Percentiles rank a stretch among this genome's conserved stretches.
These are phyloP conservation scores for Citrus sp. DNA, from an alignment of 345 rosid species.

Conservation along the genomic window DNA sequence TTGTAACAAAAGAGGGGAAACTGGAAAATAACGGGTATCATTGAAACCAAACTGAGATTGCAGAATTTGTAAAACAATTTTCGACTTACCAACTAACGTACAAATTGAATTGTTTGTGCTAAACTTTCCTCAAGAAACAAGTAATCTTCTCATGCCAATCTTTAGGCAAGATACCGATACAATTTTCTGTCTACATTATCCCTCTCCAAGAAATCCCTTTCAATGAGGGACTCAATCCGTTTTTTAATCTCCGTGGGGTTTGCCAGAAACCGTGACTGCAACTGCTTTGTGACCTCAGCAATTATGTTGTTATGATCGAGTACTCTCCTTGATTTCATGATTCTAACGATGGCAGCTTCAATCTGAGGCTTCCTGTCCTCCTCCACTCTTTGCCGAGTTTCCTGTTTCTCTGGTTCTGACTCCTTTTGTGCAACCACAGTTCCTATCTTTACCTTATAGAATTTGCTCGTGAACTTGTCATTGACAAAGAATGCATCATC, in stretches of 20 bases:
- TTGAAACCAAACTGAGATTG: slow-evolving; percentile 13
- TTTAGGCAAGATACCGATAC: slow-evolving; percentile 88
- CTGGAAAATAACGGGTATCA: slow-evolving; percentile 15
- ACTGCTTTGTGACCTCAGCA: slow-evolving; percentile 90
- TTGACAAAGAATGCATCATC: slow-evolving; percentile 82
- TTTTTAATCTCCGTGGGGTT: slow-evolving; percentile 96
- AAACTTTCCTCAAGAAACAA: slow-evolving; percentile 18
- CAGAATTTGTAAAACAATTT: slow-evolving; percentile 17
- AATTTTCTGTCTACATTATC: slow-evolving; percentile 79
- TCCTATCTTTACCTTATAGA: slow-evolving; percentile 96
- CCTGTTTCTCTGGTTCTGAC: slow-evolving; percentile 96
- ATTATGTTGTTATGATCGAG: slow-evolving; percentile 94
- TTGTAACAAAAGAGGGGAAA: background rate
- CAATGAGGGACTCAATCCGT: slow-evolving; percentile 93
- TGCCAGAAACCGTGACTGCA: slow-evolving; percentile 92
- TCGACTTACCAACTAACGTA: slow-evolving; percentile 24
- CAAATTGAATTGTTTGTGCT: slow-evolving; percentile 24
- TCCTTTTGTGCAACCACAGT: slow-evolving; percentile 98
- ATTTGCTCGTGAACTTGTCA: slow-evolving; percentile 90
- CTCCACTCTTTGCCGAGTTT: slow-evolving; percentile 97
- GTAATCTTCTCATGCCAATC: slow-evolving; percentile 13
- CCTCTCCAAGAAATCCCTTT: slow-evolving; percentile 97
- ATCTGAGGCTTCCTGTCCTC: slow-evolving; percentile 99
- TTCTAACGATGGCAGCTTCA: slow-evolving; percentile 96
- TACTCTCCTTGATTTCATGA: slow-evolving; percentile 96